These are phyloP conservation scores for Boletus mariae DNA, from an alignment of 1,284 basidiomycete species.

Conservation along the genomic window DNA sequence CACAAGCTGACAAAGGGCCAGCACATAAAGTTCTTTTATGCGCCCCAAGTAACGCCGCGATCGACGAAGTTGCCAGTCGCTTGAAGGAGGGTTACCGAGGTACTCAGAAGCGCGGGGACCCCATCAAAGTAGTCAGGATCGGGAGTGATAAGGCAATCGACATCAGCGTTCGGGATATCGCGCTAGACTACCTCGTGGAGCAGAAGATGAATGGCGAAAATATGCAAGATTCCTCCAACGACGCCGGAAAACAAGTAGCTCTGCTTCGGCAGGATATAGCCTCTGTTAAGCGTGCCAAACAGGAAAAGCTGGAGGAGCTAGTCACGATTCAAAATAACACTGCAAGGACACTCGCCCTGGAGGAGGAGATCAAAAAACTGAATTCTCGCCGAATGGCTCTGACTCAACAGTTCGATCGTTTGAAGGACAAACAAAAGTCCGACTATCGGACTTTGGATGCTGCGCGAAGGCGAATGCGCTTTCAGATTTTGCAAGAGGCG, in stretches of 20 bases:
- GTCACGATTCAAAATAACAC: conserved; percentile 49
- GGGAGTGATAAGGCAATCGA: conserved; percentile 82
- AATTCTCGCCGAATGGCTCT: conserved; percentile 62
- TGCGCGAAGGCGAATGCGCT: conserved; percentile 65
- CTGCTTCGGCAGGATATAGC: conserved; percentile 66
- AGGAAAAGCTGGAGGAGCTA: conserved; percentile 64
- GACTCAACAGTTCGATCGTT: conserved; percentile 69
- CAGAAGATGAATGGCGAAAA: conserved; percentile 60
- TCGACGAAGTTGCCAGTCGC: conserved; percentile 92
- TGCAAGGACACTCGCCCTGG: conserved; percentile 47
- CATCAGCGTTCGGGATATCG: conserved; percentile 80
- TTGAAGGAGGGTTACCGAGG: conserved; percentile 76
- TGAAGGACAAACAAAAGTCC: conserved; percentile 77
- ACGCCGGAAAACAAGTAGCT: conserved; percentile 56
- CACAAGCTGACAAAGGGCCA: conserved; percentile 46
- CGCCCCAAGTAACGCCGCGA: conserved; percentile 97
- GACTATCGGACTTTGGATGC: conserved; percentile 77
- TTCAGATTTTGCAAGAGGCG: conserved; percentile 80
- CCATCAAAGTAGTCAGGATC: conserved; percentile 84
- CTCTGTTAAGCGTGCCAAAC: conserved; percentile 57
- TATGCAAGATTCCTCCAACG: conserved; percentile 38
- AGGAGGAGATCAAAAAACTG: conserved; percentile 68
- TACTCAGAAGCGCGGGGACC: conserved; percentile 50
- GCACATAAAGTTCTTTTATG: conserved; percentile 85
- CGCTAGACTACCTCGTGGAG: conserved; percentile 84